Base-by-base conservation (phyloP, 345 rosid species). In the Reutealis trisperma region DNA sequence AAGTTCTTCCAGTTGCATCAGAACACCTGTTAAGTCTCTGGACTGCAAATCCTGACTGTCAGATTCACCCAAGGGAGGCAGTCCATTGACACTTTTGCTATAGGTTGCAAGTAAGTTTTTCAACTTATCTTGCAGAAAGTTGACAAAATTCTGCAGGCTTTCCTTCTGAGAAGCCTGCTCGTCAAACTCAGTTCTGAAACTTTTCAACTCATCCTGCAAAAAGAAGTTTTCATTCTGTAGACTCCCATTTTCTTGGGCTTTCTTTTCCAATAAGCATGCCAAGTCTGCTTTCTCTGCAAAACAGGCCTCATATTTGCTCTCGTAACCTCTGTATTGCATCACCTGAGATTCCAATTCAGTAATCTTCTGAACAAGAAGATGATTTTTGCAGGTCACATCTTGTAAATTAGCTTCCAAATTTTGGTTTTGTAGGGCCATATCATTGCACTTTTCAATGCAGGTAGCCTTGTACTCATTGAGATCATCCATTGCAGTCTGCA, bases 401-500 rank as follows among this genome's bases (percentile, higher is more conserved):
- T 85, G 88, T 79, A 93, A 73, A 82, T 83, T 87, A 62, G 78
- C 83, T 81, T 87, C 92, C 75, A 95, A 84, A 52, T 60, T 82
- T 79, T 89, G 87, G 84, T 88, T 89, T 70, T 86, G 89, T 74
- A 81, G 49, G 85, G 86, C 88, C 90, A 84, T 70, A 75, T 86
- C 90, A 78, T 86, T 88, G 81, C 83, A 89, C 84, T 87, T 86
- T n/a, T 89, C 78, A 78, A 84, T 78, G 82, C 85, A 87, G 74
- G 85, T 81, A 80, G 87, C 79, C 66, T 88, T 91, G 79, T 79
- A 82, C 81, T 89, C 91, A 67, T 87, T 87, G 67, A 93, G 80
- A 78, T 95, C 94, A 83, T 90, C 87, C 82, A 85, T 74, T 75
- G 96, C 83, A 34, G 76, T 80, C 75, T 91, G 90, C 86, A 95